Evolutionary conservation across 139 green algal species (phyloP).

Genomic region (Yamagishiella unicocca): DNA sequence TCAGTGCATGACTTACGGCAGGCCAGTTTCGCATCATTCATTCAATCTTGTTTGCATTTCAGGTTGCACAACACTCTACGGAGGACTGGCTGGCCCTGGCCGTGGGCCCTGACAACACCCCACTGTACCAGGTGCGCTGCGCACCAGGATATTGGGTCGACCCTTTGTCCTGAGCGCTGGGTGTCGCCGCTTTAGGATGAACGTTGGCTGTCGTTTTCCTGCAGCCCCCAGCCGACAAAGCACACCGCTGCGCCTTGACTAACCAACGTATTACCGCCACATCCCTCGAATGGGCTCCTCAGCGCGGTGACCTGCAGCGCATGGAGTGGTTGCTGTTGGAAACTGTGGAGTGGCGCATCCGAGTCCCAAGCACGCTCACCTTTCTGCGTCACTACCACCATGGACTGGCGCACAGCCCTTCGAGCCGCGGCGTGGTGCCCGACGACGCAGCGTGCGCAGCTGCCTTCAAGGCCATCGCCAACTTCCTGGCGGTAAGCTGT

Average conservation of each 20-base stretch:
- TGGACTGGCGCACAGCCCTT: neutral
- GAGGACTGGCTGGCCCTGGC: conserved; percentile 33
- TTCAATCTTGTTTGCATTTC: neutral
- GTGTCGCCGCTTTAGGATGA: no score
- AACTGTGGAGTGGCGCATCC: conserved; percentile 47
- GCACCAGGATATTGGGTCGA: no score
- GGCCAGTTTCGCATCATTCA: no score
- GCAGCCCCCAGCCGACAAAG: no score
- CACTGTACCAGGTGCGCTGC: conserved; percentile 25
- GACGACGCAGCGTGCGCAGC: neutral
- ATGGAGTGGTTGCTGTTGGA: conserved; percentile 49
- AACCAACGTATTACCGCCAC: no score
- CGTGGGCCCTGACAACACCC: neutral
- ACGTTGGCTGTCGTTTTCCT: no score
- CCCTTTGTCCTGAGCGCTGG: no score
- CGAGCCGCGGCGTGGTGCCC: neutral
- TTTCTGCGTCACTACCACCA: conserved; percentile 36
- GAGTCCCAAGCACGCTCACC: conserved; percentile 13
- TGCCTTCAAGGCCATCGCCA: neutral
- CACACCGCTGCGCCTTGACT: no score
- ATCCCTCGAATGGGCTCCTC: no score
- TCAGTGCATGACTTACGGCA: no score
- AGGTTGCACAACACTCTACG: conserved; percentile 11
- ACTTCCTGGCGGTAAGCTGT: conserved; percentile 28
- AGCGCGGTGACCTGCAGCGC: conserved; percentile 27